Evolutionary conservation across 2,329 filamentous ascomycete species (phyloP).

Genomic region (Septoria linicola): DNA sequence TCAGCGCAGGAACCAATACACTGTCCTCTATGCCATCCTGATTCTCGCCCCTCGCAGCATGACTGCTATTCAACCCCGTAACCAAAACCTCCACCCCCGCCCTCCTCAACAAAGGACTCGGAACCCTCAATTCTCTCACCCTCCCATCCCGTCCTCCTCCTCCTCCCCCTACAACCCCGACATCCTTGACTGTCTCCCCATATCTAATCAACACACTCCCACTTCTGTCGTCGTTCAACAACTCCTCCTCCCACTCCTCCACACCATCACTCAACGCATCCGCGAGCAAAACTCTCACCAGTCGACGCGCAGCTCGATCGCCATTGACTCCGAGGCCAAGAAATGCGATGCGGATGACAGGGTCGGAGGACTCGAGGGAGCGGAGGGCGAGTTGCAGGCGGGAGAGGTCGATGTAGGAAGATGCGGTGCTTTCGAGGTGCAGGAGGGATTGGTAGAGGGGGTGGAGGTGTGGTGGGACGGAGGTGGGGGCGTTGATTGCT

Average conservation of each 20-base stretch:
- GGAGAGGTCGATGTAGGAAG: conserved; percentile 65
- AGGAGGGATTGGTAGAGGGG: conserved; percentile 61
- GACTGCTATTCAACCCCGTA: conserved; percentile 50
- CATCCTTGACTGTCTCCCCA: conserved; percentile 54
- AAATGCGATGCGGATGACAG: conserved; percentile 58
- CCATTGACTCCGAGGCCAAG: conserved; percentile 34
- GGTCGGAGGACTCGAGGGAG: conserved; percentile 57
- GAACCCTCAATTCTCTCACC: conserved; percentile 61
- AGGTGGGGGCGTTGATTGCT: conserved; percentile 54
- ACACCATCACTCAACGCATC: conserved; percentile 45
- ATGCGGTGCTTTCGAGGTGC: conserved; percentile 61
- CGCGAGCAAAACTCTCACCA: conserved; percentile 62
- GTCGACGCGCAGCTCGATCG: conserved; percentile 57
- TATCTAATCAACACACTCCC: conserved; percentile 49
- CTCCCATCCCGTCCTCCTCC: conserved; percentile 44
- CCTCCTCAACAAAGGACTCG: conserved; percentile 61
- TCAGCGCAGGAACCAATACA: conserved; percentile 71
- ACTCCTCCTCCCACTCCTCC: conserved; percentile 45
- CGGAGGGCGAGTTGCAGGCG: conserved; percentile 69
- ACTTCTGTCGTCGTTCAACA: conserved; percentile 38
- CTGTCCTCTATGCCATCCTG: conserved; percentile 52
- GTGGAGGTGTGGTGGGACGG: conserved; percentile 52
- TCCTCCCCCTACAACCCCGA: conserved; percentile 14
- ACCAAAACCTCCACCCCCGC: conserved; percentile 64
- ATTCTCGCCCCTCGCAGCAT: conserved; percentile 29